These are phyloP conservation scores for Plectosphaerella cucumerina DNA, from an alignment of 2,329 filamentous ascomycete genomes.

Conservation along the genomic window DNA sequence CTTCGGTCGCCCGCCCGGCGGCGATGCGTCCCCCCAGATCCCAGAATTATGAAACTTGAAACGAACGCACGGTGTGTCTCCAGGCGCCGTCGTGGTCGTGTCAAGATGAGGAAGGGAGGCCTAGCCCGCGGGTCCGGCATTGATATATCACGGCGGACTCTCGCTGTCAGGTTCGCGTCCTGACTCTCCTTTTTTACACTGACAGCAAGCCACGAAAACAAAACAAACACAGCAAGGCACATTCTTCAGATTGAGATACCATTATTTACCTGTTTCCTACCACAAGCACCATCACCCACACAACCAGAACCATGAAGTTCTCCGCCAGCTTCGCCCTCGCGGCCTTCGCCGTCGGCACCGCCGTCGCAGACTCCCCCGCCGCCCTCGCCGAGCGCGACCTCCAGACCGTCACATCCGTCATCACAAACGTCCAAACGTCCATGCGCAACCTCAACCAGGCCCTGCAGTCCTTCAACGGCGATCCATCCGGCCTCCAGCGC, in stretches of 20 bases:
- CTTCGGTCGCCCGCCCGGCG: not conserved
- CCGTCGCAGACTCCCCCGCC: constrained; percentile 9
- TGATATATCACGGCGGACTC: not conserved
- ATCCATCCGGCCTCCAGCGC: constrained; percentile 12
- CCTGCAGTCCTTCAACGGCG: constrained; percentile 17
- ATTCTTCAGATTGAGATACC: not conserved
- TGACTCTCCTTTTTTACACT: not conserved
- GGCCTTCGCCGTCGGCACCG: constrained; percentile 9
- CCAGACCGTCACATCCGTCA: constrained; percentile 10
- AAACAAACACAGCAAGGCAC: not conserved
- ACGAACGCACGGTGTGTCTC: not conserved
- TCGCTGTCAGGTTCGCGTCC: not conserved
- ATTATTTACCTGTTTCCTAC: not conserved
- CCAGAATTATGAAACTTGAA: not conserved
- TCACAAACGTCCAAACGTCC: constrained; percentile 10
- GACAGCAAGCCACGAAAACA: not conserved
- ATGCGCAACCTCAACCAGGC: constrained; percentile 17
- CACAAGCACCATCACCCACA: not conserved
- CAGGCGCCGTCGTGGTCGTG: not conserved
- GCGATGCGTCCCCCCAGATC: not conserved
- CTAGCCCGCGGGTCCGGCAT: not conserved
- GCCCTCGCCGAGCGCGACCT: constrained; percentile 11
- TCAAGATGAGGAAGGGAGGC: not conserved
- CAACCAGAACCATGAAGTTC: constrained; percentile 13
- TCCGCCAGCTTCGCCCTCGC: constrained; percentile 11